phyloP scores from a whole-genome alignment of 495 filamentous ascomycete species.

The Aspergillus campestris region DNA sequence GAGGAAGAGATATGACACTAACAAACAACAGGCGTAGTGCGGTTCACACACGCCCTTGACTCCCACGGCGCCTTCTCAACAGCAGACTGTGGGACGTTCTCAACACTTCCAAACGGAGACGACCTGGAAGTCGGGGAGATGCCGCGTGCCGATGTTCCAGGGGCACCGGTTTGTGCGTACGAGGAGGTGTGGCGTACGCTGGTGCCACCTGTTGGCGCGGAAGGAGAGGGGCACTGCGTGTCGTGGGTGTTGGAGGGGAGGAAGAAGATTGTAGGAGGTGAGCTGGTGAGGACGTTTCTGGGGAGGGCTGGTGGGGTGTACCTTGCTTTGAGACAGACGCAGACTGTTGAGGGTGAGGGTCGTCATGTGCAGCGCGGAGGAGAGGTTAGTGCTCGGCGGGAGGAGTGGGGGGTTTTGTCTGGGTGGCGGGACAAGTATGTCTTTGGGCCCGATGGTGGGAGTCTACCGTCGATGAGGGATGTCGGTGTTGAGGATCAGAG shows the following conservation, averaged over 20 bases:
- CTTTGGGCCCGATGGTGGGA: conserved; percentile 11
- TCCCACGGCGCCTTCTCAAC: conserved; percentile 30
- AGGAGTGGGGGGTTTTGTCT: conserved; percentile 20
- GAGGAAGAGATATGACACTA: too few species aligned
- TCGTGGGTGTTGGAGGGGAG: conserved; percentile 33
- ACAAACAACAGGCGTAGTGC: conserved; percentile 20
- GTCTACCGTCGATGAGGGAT: conserved; percentile 21
- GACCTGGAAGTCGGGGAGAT: conserved; percentile 33
- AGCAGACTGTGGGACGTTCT: conserved; percentile 32
- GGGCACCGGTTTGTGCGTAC: conserved; percentile 24
- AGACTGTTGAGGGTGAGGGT: conserved; percentile 9
- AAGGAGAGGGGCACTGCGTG: conserved; percentile 14
- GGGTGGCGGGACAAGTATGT: conserved; percentile 24
- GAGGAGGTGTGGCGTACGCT: conserved; percentile 36
- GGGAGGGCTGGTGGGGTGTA: conserved; percentile 31
- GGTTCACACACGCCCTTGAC: conserved; percentile 36
- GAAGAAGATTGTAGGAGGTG: conserved; percentile 13
- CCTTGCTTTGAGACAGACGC: conserved; percentile 27
- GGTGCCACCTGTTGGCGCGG: conserved; percentile 15
- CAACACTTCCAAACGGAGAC: conserved; percentile 30
- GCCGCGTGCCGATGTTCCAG: conserved; percentile 30
- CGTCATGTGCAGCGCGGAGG: conserved; percentile 17
- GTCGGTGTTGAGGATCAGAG: conserved; percentile 11
- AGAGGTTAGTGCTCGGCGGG: conserved; percentile 29
- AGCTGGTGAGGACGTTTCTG: conserved; percentile 26